A percentile compares a stretch with the other conserved stretches of the same genome.
Evolutionary conservation across 169 alveolate species (phyloP).

Genomic region (Eimeria tenella): DNA sequence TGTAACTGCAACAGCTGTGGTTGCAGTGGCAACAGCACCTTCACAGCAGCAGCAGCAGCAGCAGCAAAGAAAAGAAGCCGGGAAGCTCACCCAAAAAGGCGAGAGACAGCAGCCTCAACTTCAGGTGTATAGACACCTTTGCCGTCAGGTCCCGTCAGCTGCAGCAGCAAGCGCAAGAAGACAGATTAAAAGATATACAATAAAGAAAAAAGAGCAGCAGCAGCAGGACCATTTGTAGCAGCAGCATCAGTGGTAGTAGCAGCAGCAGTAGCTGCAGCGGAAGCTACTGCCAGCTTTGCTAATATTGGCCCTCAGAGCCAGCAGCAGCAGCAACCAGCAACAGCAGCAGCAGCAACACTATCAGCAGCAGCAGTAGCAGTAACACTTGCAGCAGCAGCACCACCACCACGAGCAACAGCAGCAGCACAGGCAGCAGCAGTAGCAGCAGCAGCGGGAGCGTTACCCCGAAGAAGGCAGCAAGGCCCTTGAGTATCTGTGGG

Average conservation of each 20-base stretch:
- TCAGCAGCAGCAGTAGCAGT: background rate
- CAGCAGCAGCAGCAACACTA: background rate
- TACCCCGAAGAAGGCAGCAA: constrained; percentile 70
- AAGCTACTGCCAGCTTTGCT: background rate
- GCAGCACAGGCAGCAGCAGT: too few species aligned
- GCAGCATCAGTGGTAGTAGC: too few species aligned
- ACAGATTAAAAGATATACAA: background rate
- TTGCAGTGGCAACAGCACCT: too few species aligned
- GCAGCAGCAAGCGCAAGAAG: background rate
- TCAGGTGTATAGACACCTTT: background rate
- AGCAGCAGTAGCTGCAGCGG: background rate
- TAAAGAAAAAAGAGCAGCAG: background rate
- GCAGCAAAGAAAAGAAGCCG: too few species aligned
- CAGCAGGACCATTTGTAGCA: background rate
- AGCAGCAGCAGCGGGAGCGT: too few species aligned
- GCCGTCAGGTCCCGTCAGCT: background rate
- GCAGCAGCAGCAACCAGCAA: background rate
- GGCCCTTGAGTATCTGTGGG: constrained; percentile 24
- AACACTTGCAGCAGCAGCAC: too few species aligned
- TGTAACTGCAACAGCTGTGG: too few species aligned
- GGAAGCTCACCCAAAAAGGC: background rate
- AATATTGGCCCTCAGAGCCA: background rate
- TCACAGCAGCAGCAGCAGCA: too few species aligned
- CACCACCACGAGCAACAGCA: too few species aligned
- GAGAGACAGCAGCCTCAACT: background rate